phyloP scores from a whole-genome alignment of 2,329 filamentous ascomycete species.

The Fusarium tupiense region DNA sequence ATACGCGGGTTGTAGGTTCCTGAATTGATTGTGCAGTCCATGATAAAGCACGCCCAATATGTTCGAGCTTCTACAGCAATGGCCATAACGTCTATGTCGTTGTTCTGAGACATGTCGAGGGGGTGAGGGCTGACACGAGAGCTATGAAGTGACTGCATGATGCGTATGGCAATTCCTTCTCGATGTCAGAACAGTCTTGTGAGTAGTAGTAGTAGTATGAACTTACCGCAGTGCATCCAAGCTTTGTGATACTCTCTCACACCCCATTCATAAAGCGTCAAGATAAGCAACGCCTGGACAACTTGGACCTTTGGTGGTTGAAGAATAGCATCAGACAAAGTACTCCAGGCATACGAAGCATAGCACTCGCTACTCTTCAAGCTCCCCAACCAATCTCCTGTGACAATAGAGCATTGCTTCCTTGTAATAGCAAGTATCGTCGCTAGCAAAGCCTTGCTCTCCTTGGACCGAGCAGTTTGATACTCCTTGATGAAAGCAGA shows the following conservation, averaged over 20 bases:
- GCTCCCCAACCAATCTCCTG: slow-evolving; percentile 1
- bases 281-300: slow-evolving; percentile 52
- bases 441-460: slow-evolving; percentile 40
- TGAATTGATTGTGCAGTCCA: slow-evolving; percentile 56
- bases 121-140: slow-evolving; percentile 30
- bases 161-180: slow-evolving; percentile 36
- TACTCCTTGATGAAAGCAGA: slow-evolving; percentile 45
- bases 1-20: slow-evolving; percentile 52
- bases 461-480: slow-evolving; percentile 25
- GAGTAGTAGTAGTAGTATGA: accelerated
- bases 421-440: slow-evolving; percentile 30
- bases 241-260: slow-evolving; percentile 54
- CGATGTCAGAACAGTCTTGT: accelerated
- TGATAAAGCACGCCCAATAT: slow-evolving; percentile 58
- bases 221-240: slow-evolving; percentile 51
- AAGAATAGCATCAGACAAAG: slow-evolving; percentile 24
- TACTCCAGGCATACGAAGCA: slow-evolving; percentile 24
- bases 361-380: slow-evolving; percentile 23
- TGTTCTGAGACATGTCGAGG: slow-evolving; percentile 22
- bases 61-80: slow-evolving; percentile 51
- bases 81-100: slow-evolving; percentile 16
- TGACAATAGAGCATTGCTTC: slow-evolving; percentile 28
- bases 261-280: slow-evolving; percentile 55
- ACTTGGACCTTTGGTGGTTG: slow-evolving; percentile 41
- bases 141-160: slow-evolving; percentile 41